These are phyloP conservation scores for Diutina ranongensis DNA, from an alignment of 1,139 yeast species.

Conservation along the genomic window DNA sequence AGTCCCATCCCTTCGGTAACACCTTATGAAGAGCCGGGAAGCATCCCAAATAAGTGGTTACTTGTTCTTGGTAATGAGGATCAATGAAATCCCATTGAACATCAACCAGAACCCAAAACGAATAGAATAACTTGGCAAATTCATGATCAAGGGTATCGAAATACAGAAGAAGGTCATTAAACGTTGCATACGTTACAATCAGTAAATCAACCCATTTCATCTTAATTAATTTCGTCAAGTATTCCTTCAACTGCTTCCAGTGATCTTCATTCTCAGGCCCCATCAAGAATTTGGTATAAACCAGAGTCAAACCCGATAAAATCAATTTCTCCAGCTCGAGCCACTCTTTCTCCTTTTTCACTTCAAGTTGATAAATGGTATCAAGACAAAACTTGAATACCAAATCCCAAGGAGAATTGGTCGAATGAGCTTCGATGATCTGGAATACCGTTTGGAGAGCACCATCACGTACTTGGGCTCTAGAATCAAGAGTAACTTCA, in stretches of 20 bases:
- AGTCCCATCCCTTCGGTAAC: constrained; percentile 17
- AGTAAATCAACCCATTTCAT: constrained; percentile 38
- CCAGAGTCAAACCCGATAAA: constrained; percentile 44
- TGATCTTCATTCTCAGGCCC: constrained; percentile 18
- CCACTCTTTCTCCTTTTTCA: constrained; percentile 14
- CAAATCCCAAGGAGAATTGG: constrained; percentile 39
- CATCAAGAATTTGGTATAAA: constrained; percentile 35
- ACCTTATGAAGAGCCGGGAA: constrained; percentile 36
- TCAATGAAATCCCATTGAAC: constrained; percentile 47
- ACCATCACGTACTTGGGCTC: constrained; percentile 82
- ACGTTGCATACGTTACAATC: constrained; percentile 38
- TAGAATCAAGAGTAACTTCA: constrained; percentile 45
- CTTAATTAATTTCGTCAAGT: constrained; percentile 26
- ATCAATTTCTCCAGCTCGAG: constrained; percentile 47
- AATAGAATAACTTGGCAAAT: constrained; percentile 25
- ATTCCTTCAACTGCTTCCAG: constrained; percentile 45
- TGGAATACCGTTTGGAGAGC: constrained; percentile 81
- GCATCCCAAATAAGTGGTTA: constrained; percentile 38
- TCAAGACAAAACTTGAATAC: constrained; percentile 40
- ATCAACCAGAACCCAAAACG: constrained; percentile 53
- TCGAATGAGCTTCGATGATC: constrained; percentile 70
- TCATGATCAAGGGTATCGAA: constrained; percentile 12
- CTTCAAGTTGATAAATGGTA: constrained; percentile 10
- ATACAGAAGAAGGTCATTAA: constrained; percentile 32
- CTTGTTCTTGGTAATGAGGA: constrained; percentile 44